Evolutionary conservation across 805 yeast genomes (phyloP).

Genomic region (Saitoella complicata): DNA sequence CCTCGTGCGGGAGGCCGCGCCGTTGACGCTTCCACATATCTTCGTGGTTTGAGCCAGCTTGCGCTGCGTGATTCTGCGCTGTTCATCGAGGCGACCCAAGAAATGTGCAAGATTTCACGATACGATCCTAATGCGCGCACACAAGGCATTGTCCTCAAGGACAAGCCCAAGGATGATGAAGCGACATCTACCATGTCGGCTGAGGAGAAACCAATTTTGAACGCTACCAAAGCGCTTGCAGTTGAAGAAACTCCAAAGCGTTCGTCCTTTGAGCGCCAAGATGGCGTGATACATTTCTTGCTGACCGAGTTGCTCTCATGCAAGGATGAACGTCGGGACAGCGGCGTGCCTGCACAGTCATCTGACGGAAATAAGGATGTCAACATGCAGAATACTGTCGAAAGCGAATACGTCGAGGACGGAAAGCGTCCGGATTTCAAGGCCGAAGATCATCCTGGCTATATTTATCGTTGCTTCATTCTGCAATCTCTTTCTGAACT

Average conservation of each 20-base stretch:
- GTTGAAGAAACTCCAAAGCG: constrained; percentile 1
- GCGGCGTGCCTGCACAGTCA: not conserved
- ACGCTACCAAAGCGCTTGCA: no score
- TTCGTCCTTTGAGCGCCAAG: constrained; percentile 13
- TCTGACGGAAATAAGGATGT: not conserved
- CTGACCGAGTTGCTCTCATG: constrained; percentile 47
- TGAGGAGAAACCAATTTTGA: constrained; percentile 9
- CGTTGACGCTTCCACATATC: constrained; percentile 23
- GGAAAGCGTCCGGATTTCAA: constrained; percentile 9
- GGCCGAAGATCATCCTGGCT: constrained; percentile 31
- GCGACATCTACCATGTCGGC: constrained; percentile 20
- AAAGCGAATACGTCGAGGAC: not conserved
- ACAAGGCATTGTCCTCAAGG: constrained; percentile 9
- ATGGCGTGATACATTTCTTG: constrained; percentile 50
- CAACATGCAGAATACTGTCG: not conserved
- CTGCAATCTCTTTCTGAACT: constrained; percentile 55
- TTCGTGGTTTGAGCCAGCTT: constrained; percentile 10
- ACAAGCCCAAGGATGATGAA: constrained; percentile 9
- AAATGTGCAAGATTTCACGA: constrained; percentile 13
- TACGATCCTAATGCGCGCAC: constrained; percentile 4
- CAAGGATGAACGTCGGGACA: constrained; percentile 16
- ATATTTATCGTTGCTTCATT: constrained; percentile 51
- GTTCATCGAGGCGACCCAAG: constrained; percentile 28
- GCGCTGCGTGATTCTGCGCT: constrained; percentile 31
- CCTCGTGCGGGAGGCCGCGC: constrained; percentile 12